phyloP scores from a whole-genome alignment of 148 eudicot genomes.

The Camellia japonica region DNA sequence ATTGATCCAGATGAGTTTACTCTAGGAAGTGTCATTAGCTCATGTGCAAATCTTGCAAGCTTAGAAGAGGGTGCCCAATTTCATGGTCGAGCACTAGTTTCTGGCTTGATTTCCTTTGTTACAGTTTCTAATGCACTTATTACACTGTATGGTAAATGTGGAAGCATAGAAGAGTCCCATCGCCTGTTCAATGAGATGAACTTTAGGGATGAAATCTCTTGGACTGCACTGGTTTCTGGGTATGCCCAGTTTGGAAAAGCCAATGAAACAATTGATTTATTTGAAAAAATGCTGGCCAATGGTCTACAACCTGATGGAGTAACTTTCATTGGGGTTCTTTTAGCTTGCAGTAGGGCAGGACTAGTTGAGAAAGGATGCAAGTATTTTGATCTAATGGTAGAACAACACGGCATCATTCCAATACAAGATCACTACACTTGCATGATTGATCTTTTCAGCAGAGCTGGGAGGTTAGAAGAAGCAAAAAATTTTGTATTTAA shows the following conservation, averaged over 20 bases:
- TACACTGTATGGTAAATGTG: constrained; percentile 91
- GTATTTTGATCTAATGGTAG: constrained; percentile 68
- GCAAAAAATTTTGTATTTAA: constrained; percentile 65
- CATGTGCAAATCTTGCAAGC: constrained; percentile 78
- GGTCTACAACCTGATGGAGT: constrained; percentile 79
- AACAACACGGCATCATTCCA: constrained; percentile 56
- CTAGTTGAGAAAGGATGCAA: constrained; percentile 72
- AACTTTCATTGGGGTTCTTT: constrained; percentile 75
- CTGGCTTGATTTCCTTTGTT: constrained; percentile 61
- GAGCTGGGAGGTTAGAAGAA: constrained; percentile 76
- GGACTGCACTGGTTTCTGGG: constrained; percentile 78
- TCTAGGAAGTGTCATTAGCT: constrained; percentile 79
- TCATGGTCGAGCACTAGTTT: constrained; percentile 60
- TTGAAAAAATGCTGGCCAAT: constrained; percentile 69
- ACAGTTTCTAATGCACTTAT: constrained; percentile 89
- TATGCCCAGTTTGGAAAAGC: constrained; percentile 92
- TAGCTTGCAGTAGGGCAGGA: constrained; percentile 93
- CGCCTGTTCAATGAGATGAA: constrained; percentile 57
- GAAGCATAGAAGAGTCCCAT: constrained; percentile 68
- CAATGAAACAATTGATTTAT: constrained; percentile 63
- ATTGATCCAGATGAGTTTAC: constrained; percentile 68
- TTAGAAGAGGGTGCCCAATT: constrained; percentile 89
- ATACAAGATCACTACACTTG: constrained; percentile 82
- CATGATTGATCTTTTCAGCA: constrained; percentile 86
- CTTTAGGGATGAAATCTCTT: constrained; percentile 69